Evolutionary conservation across 78 protist species (phyloP).

Genomic region (Mantamonas sphyraenae): DNA sequence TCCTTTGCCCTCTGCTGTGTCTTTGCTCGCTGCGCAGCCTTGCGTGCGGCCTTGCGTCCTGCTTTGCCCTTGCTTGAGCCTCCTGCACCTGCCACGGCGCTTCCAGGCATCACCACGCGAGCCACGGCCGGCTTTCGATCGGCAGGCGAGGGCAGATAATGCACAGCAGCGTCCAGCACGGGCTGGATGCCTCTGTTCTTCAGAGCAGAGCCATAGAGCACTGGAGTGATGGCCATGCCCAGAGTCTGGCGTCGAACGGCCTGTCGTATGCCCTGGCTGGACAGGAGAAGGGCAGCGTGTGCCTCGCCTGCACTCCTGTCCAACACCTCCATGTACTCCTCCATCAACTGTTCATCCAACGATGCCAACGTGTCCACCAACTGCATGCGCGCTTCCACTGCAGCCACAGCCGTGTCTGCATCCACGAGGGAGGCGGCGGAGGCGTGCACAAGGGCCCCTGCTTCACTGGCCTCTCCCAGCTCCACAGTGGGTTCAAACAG

Average conservation of each 20-base stretch:
- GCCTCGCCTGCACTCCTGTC: conserved; percentile 17
- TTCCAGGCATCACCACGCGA: not conserved
- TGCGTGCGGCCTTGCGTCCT: not conserved
- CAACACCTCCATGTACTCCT: conserved; percentile 14
- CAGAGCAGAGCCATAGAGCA: conserved; percentile 57
- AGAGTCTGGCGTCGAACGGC: conserved; percentile 40
- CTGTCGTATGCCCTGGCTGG: conserved; percentile 8
- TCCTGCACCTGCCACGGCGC: not conserved
- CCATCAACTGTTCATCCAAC: too few relatives aligned
- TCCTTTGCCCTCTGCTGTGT: too few relatives aligned
- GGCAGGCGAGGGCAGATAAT: conserved; percentile 83
- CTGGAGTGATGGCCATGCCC: conserved; percentile 24
- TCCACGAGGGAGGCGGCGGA: too few relatives aligned
- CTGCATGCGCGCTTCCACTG: too few relatives aligned
- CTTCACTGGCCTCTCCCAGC: too few relatives aligned
- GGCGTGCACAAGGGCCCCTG: not conserved
- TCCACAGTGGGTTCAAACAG: too few relatives aligned
- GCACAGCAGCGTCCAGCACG: conserved; percentile 69
- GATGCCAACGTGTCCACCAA: too few relatives aligned
- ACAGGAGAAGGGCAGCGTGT: not conserved
- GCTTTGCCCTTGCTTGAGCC: not conserved
- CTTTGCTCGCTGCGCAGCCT: conserved; percentile 2
- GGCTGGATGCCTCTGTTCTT: conserved; percentile 84
- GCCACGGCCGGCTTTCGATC: conserved; percentile 32
- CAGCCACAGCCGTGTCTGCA: too few relatives aligned